Evolutionary conservation across 768 basidiomycete species (phyloP), one percentile per base, ranked within the genome.

Genomic region (Coprinopsis marcescibilis): DNA sequence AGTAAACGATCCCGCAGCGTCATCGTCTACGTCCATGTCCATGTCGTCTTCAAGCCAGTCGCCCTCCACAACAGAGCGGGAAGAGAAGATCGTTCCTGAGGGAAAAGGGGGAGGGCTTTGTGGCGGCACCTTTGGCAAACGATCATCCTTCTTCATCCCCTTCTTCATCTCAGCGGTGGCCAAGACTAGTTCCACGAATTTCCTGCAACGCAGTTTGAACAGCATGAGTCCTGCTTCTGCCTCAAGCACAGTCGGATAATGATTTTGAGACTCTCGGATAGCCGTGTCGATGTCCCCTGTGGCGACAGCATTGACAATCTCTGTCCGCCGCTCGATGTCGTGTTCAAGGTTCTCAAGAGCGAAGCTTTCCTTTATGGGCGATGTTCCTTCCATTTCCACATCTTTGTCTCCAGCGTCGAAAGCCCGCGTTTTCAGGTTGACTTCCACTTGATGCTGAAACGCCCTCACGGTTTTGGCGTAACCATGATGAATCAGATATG

Each of bases 401-500:
- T 77, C 80, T 45, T 62, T 63, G 50, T 70, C 63, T 19, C 52
- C 53, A 24, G 37, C 50, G 2, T 25, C 24, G 6, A 34, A 30
- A 10, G 19, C 13, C 19, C 26, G 25, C n/a, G 43, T 39, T 30
- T 38, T 57, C 45, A 46, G 45, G 29, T 43, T 43, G 43, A 34
- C 36, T 45, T 46, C 48, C 23, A 62, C 58, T 40, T 69, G 84
- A 10, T 67, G 72, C 55, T 80, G 73, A 57, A 93, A 82, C 1
- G 84, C 76, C 14, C 76, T 70, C 4, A 85, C 79, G 0, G 90
- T 81, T 30, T 75, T 77, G 13, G 77, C 78, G 57, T 90, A 91
- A 7, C 92, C 92, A 54, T 91, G 84, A 61, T 94, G 91, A 2
- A 81, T 72, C 26, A 96, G 75, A 60, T 93, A 93, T 19, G 82